These are phyloP conservation scores for Verticillium nonalfalfae DNA, from an alignment of 2,329 filamentous ascomycete species.

Conservation along the genomic window DNA sequence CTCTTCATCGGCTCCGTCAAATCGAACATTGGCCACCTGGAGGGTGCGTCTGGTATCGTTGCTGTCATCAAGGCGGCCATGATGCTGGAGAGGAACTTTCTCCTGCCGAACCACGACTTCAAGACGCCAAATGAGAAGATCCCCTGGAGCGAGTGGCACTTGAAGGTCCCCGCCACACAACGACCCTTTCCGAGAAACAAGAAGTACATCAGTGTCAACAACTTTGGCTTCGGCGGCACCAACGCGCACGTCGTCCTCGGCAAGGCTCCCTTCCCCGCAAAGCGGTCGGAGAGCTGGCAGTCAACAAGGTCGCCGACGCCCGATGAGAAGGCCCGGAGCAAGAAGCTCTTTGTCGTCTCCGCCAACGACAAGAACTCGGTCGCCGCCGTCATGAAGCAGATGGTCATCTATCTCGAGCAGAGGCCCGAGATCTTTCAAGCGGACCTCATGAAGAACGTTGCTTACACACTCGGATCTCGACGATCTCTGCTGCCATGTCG, in stretches of 20 bases:
- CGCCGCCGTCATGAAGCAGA: constrained; percentile 18
- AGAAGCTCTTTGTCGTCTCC: constrained; percentile 7
- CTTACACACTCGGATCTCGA: constrained; percentile 11
- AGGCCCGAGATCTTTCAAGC: constrained; percentile 22
- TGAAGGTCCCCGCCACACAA: constrained; percentile 8
- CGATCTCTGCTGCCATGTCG: constrained; percentile 19
- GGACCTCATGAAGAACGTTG: constrained; percentile 16
- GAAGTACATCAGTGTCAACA: constrained; percentile 7
- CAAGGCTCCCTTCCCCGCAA: constrained; percentile 3
- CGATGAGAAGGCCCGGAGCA: constrained; percentile 24
- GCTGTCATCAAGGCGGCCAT: constrained; percentile 17
- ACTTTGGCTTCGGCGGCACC: constrained; percentile 25
- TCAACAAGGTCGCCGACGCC: constrained; percentile 11
- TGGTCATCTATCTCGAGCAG: constrained; percentile 32
- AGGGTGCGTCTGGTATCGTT: constrained; percentile 19
- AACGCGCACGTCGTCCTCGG: constrained; percentile 12
- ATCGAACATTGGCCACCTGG: constrained; percentile 19
- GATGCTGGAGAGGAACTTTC: constrained; percentile 10
- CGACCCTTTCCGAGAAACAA: constrained; percentile 12
- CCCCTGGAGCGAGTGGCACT: constrained; percentile 14
- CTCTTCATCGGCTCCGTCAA: constrained; percentile 16
- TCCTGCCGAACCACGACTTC: constrained; percentile 24
- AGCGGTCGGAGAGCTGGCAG: constrained; percentile 1
- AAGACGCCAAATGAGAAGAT: constrained; percentile 19
- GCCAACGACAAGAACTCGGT: not conserved